A percentile compares a stretch with the other conserved stretches of the same genome.
Evolutionary conservation across 2,329 filamentous ascomycete genomes (phyloP).

Genomic region (Ophiostoma sp.): DNA sequence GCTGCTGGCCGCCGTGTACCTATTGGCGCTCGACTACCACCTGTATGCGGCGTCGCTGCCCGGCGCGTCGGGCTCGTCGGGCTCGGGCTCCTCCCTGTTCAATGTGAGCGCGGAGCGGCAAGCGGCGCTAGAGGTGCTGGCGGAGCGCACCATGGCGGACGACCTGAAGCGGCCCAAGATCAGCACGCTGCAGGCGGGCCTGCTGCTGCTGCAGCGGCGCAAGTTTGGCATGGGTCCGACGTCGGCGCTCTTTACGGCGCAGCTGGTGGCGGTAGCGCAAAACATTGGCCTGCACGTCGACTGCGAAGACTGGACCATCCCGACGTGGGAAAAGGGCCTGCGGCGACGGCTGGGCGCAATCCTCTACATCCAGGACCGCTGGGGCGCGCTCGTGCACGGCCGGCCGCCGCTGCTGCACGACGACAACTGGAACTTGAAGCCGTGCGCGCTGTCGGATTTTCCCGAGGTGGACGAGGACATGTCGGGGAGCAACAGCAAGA

Average conservation of each 20-base stretch:
- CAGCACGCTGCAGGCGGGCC: slow-evolving; percentile 71
- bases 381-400: slow-evolving; percentile 68
- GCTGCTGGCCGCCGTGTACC: slow-evolving; percentile 73
- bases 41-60: slow-evolving; percentile 13
- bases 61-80: neutral
- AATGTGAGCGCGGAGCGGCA: slow-evolving; percentile 10
- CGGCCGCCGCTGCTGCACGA: slow-evolving; percentile 44
- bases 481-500: neutral
- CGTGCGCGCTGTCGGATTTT: slow-evolving; percentile 34
- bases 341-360: slow-evolving; percentile 85
- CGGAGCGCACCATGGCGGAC: slow-evolving; percentile 14
- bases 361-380: slow-evolving; percentile 89
- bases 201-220: slow-evolving; percentile 63
- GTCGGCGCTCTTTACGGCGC: slow-evolving; percentile 78
- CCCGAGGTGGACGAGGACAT: slow-evolving; percentile 15
- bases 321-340: slow-evolving; percentile 77
- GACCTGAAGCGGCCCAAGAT: slow-evolving; percentile 83
- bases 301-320: slow-evolving; percentile 81
- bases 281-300: slow-evolving; percentile 86
- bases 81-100: neutral
- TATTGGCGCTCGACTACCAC: slow-evolving; percentile 58
- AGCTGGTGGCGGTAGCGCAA: slow-evolving; percentile 78
- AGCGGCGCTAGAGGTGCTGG: slow-evolving; percentile 11
- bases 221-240: slow-evolving; percentile 57
- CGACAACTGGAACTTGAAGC: slow-evolving; percentile 51